These are phyloP conservation scores for Gossypium gossypioides DNA, from an alignment of 441 rosid species.

Conservation along the genomic window DNA sequence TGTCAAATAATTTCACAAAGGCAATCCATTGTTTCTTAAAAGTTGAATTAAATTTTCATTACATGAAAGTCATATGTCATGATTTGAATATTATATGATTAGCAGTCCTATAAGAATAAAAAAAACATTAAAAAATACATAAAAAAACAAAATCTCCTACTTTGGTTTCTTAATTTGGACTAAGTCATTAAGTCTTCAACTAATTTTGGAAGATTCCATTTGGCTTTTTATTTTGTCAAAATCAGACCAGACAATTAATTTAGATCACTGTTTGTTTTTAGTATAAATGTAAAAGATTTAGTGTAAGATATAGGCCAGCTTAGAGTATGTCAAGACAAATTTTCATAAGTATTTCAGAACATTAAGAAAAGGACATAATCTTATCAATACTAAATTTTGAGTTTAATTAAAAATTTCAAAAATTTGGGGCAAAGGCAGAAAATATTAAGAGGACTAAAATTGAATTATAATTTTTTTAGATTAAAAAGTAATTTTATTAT, in stretches of 20 bases:
- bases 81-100: background rate
- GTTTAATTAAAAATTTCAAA: too few species aligned
- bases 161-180: constrained; percentile 3
- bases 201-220: constrained; percentile 10
- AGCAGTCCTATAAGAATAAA: background rate
- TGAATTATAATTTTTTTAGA: too few species aligned
- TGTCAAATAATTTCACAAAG: background rate
- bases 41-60: background rate
- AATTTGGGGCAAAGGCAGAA: too few species aligned
- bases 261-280: background rate
- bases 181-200: background rate
- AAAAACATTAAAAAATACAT: too few species aligned
- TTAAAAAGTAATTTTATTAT: too few species aligned
- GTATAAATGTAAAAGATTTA: background rate
- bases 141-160: background rate
- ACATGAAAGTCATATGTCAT: background rate
- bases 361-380: background rate
- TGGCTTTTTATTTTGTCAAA: constrained; percentile 5
- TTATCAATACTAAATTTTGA: too few species aligned
- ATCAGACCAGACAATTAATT: background rate
- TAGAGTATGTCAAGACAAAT: background rate
- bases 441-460: too few species aligned
- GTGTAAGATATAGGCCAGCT: background rate
- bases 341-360: too few species aligned
- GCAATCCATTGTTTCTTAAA: background rate